A percentile compares a stretch with the other conserved stretches of the same genome.
These are phyloP conservation scores for Rosa persica DNA, from an alignment of 306 rosid genomes.

Conservation along the genomic window DNA sequence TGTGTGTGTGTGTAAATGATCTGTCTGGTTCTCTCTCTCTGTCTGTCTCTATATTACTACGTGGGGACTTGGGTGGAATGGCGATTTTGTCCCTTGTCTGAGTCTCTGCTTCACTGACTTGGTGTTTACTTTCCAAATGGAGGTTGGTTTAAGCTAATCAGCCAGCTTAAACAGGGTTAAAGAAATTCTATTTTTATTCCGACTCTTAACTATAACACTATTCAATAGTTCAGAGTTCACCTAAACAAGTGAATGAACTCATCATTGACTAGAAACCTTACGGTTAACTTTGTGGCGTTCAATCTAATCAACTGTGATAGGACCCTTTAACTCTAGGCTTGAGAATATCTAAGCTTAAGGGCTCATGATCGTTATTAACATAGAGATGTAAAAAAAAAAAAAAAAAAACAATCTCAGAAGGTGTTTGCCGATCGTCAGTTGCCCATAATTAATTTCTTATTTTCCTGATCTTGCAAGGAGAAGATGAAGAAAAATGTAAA, in stretches of 20 bases:
- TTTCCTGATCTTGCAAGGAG: not conserved
- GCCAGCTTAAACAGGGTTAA: not conserved
- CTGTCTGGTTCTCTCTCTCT: not conserved
- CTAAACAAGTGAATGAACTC: too few relatives aligned
- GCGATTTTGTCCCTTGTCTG: not conserved
- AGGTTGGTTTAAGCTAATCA: not conserved
- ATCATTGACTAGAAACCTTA: too few relatives aligned
- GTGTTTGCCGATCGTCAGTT: too few relatives aligned
- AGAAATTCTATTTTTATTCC: too few relatives aligned
- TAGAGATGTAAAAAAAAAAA: too few relatives aligned
- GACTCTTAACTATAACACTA: too few relatives aligned
- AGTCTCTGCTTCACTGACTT: not conserved
- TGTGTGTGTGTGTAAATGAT: not conserved
- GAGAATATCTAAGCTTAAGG: too few relatives aligned
- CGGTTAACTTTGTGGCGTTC: not conserved
- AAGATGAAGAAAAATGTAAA: too few relatives aligned
- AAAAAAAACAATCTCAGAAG: too few relatives aligned
- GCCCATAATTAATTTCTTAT: not conserved
- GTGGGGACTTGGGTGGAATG: not conserved
- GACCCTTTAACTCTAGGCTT: too few relatives aligned
- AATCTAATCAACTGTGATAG: too few relatives aligned
- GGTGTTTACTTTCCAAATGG: slow-evolving; percentile 8
- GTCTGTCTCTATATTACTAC: not conserved
- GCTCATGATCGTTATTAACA: not conserved
- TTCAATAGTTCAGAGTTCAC: too few relatives aligned